Conservation (phyloP, 805 yeast genomes). For the Saturnispora quitensis region DNA sequence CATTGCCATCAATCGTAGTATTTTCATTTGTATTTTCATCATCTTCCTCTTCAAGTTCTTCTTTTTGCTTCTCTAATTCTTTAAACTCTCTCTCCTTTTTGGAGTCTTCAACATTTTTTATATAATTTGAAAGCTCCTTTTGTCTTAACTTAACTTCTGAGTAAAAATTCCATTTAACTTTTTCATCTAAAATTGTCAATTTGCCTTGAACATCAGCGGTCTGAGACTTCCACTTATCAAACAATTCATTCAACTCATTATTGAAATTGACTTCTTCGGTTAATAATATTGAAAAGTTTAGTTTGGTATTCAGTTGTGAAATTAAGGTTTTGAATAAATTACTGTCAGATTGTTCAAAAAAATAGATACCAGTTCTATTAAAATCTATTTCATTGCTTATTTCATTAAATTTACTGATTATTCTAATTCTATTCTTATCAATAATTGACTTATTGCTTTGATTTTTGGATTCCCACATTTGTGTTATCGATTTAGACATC, state of each 20-base stretch:
- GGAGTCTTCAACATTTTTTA: constrained; percentile 35
- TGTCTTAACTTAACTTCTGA: constrained; percentile 44
- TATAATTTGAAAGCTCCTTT: constrained; percentile 41
- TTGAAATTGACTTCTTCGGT: constrained; percentile 50
- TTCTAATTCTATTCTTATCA: constrained; percentile 49
- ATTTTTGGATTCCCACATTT: constrained; percentile 71
- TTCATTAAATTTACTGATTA: constrained; percentile 33
- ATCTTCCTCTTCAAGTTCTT: constrained; percentile 23
- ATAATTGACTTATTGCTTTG: constrained; percentile 58
- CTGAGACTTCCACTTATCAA: constrained; percentile 37
- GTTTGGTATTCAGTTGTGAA: constrained; percentile 49
- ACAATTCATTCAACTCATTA: constrained; percentile 41
- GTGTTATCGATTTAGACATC: constrained; percentile 84
- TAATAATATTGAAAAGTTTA: constrained; percentile 59
- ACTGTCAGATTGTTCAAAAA: constrained; percentile 62
- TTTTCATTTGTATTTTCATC: constrained; percentile 16
- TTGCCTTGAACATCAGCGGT: constrained; percentile 45
- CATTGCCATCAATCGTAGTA: constrained; percentile 27
- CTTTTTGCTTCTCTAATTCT: constrained; percentile 22
- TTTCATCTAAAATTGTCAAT: constrained; percentile 44
- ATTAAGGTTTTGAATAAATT: constrained; percentile 42
- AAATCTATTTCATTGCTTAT: neutral
- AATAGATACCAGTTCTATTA: constrained; percentile 42
- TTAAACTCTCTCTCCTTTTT: constrained; percentile 32
- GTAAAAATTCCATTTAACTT: constrained; percentile 27